phyloP scores from a whole-genome alignment of 192 early-diverging fungal species.

The Coemansia reversa region DNA sequence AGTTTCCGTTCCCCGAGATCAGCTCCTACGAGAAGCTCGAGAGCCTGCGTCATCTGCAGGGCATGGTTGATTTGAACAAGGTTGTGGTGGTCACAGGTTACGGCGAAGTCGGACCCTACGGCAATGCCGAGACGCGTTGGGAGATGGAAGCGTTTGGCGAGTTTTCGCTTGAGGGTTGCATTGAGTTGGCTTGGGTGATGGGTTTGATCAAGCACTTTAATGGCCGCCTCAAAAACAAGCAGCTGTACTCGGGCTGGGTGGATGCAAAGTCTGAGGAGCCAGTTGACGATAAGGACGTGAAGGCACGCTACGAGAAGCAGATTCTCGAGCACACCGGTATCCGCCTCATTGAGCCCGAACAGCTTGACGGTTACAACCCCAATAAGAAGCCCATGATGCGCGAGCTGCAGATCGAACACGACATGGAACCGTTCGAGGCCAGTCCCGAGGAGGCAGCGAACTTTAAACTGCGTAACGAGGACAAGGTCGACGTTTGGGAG shows the following conservation, averaged over 20 bases:
- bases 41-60: constrained; percentile 63
- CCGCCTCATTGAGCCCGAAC: constrained; percentile 86
- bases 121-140: constrained; percentile 89
- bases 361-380: constrained; percentile 86
- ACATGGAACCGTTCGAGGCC: constrained; percentile 85
- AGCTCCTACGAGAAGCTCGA: constrained; percentile 68
- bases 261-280: constrained; percentile 84
- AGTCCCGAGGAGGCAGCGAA: constrained; percentile 84
- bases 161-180: constrained; percentile 63
- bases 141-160: constrained; percentile 89
- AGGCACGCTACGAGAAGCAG: constrained; percentile 88
- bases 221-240: constrained; percentile 72
- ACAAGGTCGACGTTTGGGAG: constrained; percentile 64
- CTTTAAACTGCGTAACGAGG: constrained; percentile 83
- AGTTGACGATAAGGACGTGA: constrained; percentile 84
- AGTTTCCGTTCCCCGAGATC: constrained; percentile 62
- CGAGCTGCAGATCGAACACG: constrained; percentile 85
- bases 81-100: constrained; percentile 92
- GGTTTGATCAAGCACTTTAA: constrained; percentile 88
- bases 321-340: constrained; percentile 92
- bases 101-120: constrained; percentile 89
- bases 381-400: constrained; percentile 82
- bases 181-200: constrained; percentile 98
- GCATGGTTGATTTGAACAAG: constrained; percentile 89
- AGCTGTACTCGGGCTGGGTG: constrained; percentile 86